These are phyloP conservation scores for Chernovozyma aurita DNA, from an alignment of 1,139 yeast genomes.

Conservation along the genomic window DNA sequence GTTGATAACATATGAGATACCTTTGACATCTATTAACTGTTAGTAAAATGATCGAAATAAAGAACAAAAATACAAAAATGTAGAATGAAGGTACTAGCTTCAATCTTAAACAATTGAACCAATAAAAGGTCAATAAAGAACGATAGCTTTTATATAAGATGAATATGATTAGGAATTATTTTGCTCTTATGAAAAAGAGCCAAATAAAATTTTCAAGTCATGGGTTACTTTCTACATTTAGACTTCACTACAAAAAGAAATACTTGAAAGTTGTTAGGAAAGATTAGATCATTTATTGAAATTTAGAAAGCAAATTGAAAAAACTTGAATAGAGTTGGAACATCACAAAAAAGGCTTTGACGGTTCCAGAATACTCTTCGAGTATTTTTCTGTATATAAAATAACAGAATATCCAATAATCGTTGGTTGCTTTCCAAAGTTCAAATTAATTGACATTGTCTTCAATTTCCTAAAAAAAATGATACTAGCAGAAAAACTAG, in stretches of 20 bases:
- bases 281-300: slow-evolving; percentile 6
- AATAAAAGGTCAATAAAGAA: too few species aligned
- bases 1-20: slow-evolving; percentile 88
- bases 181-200: too few species aligned
- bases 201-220: too few species aligned
- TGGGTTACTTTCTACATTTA: slow-evolving; percentile 7
- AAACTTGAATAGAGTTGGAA: slow-evolving; percentile 2
- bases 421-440: slow-evolving; percentile 2
- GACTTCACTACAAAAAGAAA: slow-evolving; percentile 9
- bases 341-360: background rate
- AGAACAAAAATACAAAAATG: too few species aligned
- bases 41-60: too few species aligned
- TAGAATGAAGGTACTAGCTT: too few species aligned
- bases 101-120: too few species aligned
- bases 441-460: background rate
- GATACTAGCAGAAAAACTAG: background rate
- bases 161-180: too few species aligned
- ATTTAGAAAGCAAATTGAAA: slow-evolving; percentile 7
- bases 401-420: background rate
- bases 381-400: background rate
- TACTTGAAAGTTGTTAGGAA: slow-evolving; percentile 6
- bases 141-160: too few species aligned
- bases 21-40: slow-evolving; percentile 77
- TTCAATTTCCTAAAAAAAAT: slow-evolving; percentile 1
- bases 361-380: background rate